Conservation (phyloP, 1,284 basidiomycete genomes). For the Pseudozyma sp. region DNA sequence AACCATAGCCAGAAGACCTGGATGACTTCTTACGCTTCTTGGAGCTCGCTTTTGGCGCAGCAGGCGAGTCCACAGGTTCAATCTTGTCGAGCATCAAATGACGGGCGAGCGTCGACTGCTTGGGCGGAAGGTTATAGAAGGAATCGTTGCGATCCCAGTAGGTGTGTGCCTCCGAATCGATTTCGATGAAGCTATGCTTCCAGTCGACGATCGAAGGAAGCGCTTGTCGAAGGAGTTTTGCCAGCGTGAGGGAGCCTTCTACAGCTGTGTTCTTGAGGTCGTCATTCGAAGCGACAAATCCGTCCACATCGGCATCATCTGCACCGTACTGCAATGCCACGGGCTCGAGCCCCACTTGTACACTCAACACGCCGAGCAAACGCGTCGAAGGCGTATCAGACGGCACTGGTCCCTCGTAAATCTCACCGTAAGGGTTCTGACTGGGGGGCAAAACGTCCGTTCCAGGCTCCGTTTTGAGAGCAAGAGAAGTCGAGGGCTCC, state of each 20-base stretch:
- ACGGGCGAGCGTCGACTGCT: constrained; percentile 31
- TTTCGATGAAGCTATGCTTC: constrained; percentile 33
- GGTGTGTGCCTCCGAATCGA: constrained; percentile 22
- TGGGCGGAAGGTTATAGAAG: constrained; percentile 38
- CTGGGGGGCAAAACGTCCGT: too few species aligned
- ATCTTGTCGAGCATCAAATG: constrained; percentile 35
- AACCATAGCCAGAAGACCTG: neutral
- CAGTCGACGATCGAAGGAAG: constrained; percentile 45
- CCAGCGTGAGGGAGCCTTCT: constrained; percentile 26
- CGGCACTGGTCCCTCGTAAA: neutral
- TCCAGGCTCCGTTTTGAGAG: constrained; percentile 3
- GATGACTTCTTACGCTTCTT: constrained; percentile 37
- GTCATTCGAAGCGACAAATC: constrained; percentile 30
- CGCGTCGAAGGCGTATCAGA: constrained; percentile 21
- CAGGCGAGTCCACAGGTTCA: constrained; percentile 27
- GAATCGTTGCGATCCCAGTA: constrained; percentile 49
- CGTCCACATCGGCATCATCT: constrained; percentile 27
- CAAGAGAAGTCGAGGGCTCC: neutral
- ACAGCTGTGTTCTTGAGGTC: constrained; percentile 34
- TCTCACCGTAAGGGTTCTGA: too few species aligned
- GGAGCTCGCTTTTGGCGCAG: constrained; percentile 11
- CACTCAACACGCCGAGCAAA: constrained; percentile 27
- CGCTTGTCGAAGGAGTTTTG: constrained; percentile 24
- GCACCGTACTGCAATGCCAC: constrained; percentile 39
- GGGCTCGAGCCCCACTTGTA: constrained; percentile 47